Evolutionary conservation across 768 basidiomycete genomes (phyloP).

Genomic region (Zangia roseola): DNA sequence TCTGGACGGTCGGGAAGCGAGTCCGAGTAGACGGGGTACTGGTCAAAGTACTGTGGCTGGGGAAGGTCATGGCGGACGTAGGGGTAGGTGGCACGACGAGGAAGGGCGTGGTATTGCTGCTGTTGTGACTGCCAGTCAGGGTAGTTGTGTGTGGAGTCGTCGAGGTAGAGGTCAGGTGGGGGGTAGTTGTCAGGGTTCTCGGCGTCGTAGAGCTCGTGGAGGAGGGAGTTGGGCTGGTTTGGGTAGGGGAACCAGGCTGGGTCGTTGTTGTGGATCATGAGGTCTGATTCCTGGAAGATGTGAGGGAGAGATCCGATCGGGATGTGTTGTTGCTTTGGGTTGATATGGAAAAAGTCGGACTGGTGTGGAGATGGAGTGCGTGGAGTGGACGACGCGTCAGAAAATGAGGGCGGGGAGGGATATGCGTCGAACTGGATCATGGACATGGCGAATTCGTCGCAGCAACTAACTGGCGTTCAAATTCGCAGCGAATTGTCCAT

Average conservation of each 20-base stretch:
- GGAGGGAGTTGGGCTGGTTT: constrained; percentile 48
- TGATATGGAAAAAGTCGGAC: constrained; percentile 34
- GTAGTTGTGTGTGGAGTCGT: constrained; percentile 33
- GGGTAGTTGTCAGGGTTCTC: constrained; percentile 45
- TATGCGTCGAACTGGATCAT: constrained; percentile 62
- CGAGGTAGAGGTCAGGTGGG: constrained; percentile 31
- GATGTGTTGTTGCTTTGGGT: constrained; percentile 37
- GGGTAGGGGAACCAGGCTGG: constrained; percentile 36
- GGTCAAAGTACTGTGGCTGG: constrained; percentile 36
- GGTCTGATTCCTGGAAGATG: constrained; percentile 47
- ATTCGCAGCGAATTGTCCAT: constrained; percentile 1
- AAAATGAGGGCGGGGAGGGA: constrained; percentile 49
- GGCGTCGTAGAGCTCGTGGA: constrained; percentile 71
- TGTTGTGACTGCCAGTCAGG: constrained; percentile 39
- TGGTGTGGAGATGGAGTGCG: constrained; percentile 69
- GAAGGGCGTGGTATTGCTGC: constrained; percentile 27
- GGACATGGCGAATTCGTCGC: constrained; percentile 20
- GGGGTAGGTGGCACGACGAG: constrained; percentile 73
- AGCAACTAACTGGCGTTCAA: constrained; percentile 9
- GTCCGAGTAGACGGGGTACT: constrained; percentile 39
- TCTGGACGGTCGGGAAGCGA: constrained; percentile 32
- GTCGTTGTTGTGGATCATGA: constrained; percentile 40
- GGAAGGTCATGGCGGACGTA: constrained; percentile 71
- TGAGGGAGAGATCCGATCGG: constrained; percentile 46
- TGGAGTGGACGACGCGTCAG: constrained; percentile 65